Evolutionary conservation across 192 early-diverging fungal species (phyloP).

Genomic region (Coemansia sp.): DNA sequence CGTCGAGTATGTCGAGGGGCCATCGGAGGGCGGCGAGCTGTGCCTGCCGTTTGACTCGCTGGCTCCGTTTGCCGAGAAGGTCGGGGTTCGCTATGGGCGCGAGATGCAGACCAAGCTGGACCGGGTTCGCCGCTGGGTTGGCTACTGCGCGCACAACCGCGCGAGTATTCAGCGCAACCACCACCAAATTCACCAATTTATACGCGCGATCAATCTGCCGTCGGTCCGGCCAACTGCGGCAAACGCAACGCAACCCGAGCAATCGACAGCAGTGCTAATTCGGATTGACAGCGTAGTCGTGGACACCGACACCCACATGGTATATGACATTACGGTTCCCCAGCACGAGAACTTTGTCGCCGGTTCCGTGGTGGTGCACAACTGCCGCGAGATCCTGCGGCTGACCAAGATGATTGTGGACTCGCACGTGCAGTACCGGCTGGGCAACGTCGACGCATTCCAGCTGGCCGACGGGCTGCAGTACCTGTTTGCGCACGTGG

Average conservation of each 20-base stretch:
- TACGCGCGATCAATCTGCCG: conserved; percentile 7
- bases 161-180: too few relatives aligned
- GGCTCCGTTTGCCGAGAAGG: conserved; percentile 15
- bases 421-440: conserved; percentile 95
- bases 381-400: conserved; percentile 89
- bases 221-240: not conserved
- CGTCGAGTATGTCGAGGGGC: not conserved
- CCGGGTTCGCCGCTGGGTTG: conserved; percentile 30
- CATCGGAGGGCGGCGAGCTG: conserved; percentile 1
- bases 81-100: conserved; percentile 43
- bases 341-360: conserved; percentile 54
- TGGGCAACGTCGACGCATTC: conserved; percentile 98
- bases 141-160: conserved; percentile 5
- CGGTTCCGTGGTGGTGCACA: conserved; percentile 45
- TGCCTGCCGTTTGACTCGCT: conserved; percentile 7
- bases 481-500: conserved; percentile 98
- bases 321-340: conserved; percentile 53
- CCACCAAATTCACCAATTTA: conserved; percentile 20
- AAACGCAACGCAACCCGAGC: not conserved
- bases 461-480: conserved; percentile 98
- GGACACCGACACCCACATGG: conserved; percentile 13
- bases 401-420: conserved; percentile 97
- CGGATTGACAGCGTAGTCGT: conserved; percentile 10
- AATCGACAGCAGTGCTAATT: conserved; percentile 11
- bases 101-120: conserved; percentile 13